Evolutionary conservation across 2,329 filamentous ascomycete species (phyloP).

Genomic region (Cladosporium cucumerinum): DNA sequence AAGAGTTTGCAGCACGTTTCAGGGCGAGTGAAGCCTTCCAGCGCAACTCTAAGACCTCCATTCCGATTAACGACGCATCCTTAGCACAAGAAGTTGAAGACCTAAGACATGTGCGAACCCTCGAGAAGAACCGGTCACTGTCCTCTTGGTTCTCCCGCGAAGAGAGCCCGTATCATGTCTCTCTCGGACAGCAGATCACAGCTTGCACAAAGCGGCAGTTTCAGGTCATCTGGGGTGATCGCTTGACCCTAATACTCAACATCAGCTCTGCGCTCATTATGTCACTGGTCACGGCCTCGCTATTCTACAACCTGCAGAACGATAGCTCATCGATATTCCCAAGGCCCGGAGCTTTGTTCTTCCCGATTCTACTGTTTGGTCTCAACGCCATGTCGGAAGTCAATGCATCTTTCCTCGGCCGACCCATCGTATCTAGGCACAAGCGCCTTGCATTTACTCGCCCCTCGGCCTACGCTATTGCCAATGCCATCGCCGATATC

Average conservation of each 20-base stretch:
- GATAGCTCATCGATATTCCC: conserved; percentile 60
- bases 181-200: conserved; percentile 62
- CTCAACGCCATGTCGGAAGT: conserved; percentile 66
- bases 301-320: conserved; percentile 63
- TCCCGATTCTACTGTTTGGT: conserved; percentile 60
- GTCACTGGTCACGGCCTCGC: conserved; percentile 61
- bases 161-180: conserved; percentile 68
- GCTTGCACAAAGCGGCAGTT: conserved; percentile 60
- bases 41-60: conserved; percentile 37
- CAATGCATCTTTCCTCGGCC: conserved; percentile 51
- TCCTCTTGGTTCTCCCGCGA: neutral
- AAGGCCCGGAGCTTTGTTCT: conserved; percentile 63
- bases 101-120: conserved; percentile 50
- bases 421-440: conserved; percentile 47
- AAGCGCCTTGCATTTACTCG: conserved; percentile 39
- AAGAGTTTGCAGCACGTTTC: conserved; percentile 50
- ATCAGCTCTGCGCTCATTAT: conserved; percentile 57
- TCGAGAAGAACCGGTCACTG: conserved; percentile 7
- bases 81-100: conserved; percentile 58
- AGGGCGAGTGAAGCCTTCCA: conserved; percentile 48
- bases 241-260: conserved; percentile 61
- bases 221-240: conserved; percentile 64
- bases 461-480: conserved; percentile 54
- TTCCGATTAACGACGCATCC: conserved; percentile 38
- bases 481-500: conserved; percentile 49